Evolutionary conservation across 2,329 filamentous ascomycete species (phyloP), one percentile per base, ranked within the genome.

Genomic region (Cadophora sp.): DNA sequence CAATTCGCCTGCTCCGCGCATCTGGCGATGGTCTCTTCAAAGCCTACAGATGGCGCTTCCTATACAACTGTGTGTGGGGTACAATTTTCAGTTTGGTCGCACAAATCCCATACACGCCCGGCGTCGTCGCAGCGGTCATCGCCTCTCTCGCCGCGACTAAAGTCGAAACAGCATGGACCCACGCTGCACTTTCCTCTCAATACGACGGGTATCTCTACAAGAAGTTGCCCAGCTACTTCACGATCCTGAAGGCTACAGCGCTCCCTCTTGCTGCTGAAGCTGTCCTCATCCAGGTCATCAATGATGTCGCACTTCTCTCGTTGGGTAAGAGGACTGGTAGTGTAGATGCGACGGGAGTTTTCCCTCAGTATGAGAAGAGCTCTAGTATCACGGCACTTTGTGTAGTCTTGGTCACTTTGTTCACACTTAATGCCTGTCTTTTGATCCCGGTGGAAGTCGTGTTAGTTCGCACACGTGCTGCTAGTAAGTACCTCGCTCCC

Each of bases 141-240:
- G 45, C 45, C 2, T 51, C 43, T 39, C 30, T 62, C 8, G 59
- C 45, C 45, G 20, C 45, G 14, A 51, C 59, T 18, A 48, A 62
- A 24, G 9, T 62, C 41, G 59, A 50, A 30, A 62, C 59, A 3
- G 59, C 59, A 5, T 62, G 59, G 59, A 48, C 45, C 11, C 59
- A 51, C 45, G 45, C 24, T 14, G 45, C 36, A 4, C n/a, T 62
- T 18, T 51, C 59, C 13, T 5, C 24, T 3, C 27, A 62, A 39
- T 13, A 8, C 11, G 59, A 62, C 6, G 27, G 24, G 20, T n/a
- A n/a, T 24, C 2, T 51, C 6, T 62, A 36, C 41, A 39, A 20
- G 45, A 30, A 51, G 14, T 18, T 62, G 2, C 59, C 59, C 4
- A 50, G 45, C n/a, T 41, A 62, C 6, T 14, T 62, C 13, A 24